These are phyloP conservation scores for Suillus subluteus DNA, from an alignment of 768 basidiomycete genomes.

Conservation along the genomic window DNA sequence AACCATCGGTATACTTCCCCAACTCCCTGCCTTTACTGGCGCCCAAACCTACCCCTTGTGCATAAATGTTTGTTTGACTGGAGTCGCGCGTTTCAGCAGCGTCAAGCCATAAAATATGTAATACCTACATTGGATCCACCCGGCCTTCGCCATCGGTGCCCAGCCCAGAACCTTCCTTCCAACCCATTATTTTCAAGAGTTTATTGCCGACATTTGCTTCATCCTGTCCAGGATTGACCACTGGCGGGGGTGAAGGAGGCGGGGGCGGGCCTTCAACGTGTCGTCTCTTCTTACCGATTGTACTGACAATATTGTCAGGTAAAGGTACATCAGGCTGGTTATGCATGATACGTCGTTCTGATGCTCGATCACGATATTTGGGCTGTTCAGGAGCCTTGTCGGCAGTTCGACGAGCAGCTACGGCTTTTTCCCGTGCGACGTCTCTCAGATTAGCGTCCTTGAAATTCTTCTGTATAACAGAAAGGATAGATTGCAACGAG, in stretches of 20 bases:
- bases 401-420: conserved; percentile 43
- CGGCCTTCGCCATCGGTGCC: conserved; percentile 83
- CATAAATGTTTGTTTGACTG: conserved; percentile 85
- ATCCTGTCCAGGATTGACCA: conserved; percentile 76
- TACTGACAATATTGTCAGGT: conserved; percentile 49
- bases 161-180: conserved; percentile 88
- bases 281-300: conserved; percentile 45
- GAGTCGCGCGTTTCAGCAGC: conserved; percentile 16
- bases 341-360: conserved; percentile 87
- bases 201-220: conserved; percentile 90
- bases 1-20: conserved; percentile 69
- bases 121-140: conserved; percentile 81
- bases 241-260: conserved; percentile 62
- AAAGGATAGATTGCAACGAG: conserved; percentile 19
- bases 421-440: conserved; percentile 68
- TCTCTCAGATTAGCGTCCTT: conserved; percentile 74
- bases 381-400: conserved; percentile 52
- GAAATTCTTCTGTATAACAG: conserved; percentile 74
- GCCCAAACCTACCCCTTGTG: conserved; percentile 88
- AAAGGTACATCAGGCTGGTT: conserved; percentile 89
- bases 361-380: conserved; percentile 95
- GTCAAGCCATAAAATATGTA: conserved; percentile 1
- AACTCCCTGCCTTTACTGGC: conserved; percentile 89
- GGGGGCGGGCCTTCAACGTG: conserved; percentile 58
- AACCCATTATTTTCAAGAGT: conserved; percentile 96